Base-by-base conservation (phyloP, 148 eudicot species). In the Pouteria glomerata region DNA sequence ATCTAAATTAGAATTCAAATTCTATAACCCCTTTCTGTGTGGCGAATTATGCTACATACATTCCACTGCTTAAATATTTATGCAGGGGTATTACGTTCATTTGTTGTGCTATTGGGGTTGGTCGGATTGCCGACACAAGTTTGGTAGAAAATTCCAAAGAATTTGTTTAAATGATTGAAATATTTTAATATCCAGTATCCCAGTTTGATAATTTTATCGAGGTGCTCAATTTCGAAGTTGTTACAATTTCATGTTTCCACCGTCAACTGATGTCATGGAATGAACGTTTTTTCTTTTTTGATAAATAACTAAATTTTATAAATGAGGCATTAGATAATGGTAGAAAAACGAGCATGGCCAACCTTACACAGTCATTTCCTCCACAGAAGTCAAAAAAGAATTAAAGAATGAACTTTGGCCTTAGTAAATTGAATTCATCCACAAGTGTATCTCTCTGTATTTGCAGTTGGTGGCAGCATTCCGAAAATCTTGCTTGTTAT, bases 391-490 rank as follows among this genome's bases (percentile, higher is more conserved):
- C n/a, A n/a, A n/a, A n/a, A n/a, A n/a, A n/a, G n/a, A n/a, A n/a
- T n/a, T n/a, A n/a, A n/a, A n/a, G n/a, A n/a, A n/a, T n/a, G n/a
- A n/a, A n/a, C n/a, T 7, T 0, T 35, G 23, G 35, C 18, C 27
- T 35, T 14, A 21, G 12, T 67, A 29, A 39, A 29, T 45, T 59
- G 59, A 74, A 37, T 29, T 73, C 42, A 37, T 68, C 31, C n/a
- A n/a, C n/a, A n/a, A 31, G 55, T 14, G 21, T 72, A 48, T 62
- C 21, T 52, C 71, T 78, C 81, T 78, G 13, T 37, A 51, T 72
- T 66, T 73, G 76, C 87, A 88, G 93, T 84, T 88, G 90, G 93
- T 88, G 93, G 93, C 68, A 82, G 79, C 93, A 82, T 81, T 84
- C 88, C 6, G 87, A 83, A 63, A 84, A 88, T 68, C 83, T 82